These are phyloP conservation scores for Fusarium concolor DNA, from an alignment of 2,329 filamentous ascomycete genomes.

Conservation along the genomic window DNA sequence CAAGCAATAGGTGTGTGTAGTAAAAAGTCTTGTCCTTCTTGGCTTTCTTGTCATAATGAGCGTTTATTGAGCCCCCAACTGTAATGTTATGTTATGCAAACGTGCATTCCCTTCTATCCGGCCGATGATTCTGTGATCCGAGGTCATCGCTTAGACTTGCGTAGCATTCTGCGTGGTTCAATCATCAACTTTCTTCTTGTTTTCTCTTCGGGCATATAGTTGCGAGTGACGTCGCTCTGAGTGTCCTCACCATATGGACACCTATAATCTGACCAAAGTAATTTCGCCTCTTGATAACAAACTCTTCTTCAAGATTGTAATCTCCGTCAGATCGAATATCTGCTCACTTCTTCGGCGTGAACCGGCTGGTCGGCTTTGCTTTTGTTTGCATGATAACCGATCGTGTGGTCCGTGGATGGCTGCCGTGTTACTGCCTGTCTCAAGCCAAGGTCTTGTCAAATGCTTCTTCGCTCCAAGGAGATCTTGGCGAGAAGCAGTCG, in stretches of 20 bases:
- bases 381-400: not conserved
- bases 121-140: conserved; percentile 17
- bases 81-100: not conserved
- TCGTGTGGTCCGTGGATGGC: conserved; percentile 1
- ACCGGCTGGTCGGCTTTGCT: conserved; percentile 11
- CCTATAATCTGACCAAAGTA: not conserved
- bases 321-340: not conserved
- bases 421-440: conserved; percentile 3
- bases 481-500: conserved; percentile 16
- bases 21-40: conserved; percentile 15
- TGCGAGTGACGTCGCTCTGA: conserved; percentile 14
- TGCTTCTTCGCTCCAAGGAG: conserved; percentile 31
- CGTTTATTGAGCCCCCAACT: conserved; percentile 2
- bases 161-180: not conserved
- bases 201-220: not conserved
- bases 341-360: conserved; percentile 2
- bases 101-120: conserved; percentile 28
- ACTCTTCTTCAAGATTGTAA: not conserved
- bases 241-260: not conserved
- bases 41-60: conserved; percentile 23
- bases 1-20: conserved; percentile 25
- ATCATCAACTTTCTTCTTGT: not conserved
- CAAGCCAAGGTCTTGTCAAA: conserved; percentile 40
- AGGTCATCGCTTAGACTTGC: conserved; percentile 20
- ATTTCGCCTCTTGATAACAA: not conserved